phyloP scores from a whole-genome alignment of 441 rosid species.

The Arabidopsis hybrid region DNA sequence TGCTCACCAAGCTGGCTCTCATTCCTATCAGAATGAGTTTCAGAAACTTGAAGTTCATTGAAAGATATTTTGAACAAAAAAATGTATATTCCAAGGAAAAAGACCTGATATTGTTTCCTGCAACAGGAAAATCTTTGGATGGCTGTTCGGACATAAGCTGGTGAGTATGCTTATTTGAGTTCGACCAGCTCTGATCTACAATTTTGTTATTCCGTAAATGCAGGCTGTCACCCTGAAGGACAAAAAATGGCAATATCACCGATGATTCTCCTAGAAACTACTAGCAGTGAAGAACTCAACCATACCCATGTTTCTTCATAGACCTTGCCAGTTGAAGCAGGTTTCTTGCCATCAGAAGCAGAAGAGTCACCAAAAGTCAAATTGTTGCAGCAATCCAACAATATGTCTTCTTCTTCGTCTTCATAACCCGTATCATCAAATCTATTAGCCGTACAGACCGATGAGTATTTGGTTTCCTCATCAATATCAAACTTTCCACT shows the following conservation, averaged over 20 bases:
- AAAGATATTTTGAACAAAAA: not conserved
- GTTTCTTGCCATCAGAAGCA: constrained; percentile 52
- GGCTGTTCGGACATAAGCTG: constrained; percentile 54
- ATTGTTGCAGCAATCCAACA: constrained; percentile 64
- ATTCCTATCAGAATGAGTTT: constrained; percentile 20
- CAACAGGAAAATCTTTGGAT: constrained; percentile 47
- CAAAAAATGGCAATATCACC: constrained; percentile 38
- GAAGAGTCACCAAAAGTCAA: constrained; percentile 79
- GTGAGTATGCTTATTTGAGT: constrained; percentile 53
- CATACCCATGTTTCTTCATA: constrained; percentile 51
- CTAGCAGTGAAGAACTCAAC: constrained; percentile 63
- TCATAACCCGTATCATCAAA: constrained; percentile 77
- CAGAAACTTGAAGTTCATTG: not conserved
- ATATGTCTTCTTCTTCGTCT: constrained; percentile 83
- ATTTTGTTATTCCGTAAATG: constrained; percentile 50
- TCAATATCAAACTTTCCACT: constrained; percentile 70
- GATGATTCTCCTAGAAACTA: constrained; percentile 41
- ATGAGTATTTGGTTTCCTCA: constrained; percentile 89
- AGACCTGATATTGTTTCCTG: constrained; percentile 66
- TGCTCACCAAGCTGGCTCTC: constrained; percentile 36
- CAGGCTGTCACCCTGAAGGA: constrained; percentile 68
- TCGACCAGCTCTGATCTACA: constrained; percentile 49
- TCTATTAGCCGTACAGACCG: constrained; percentile 63
- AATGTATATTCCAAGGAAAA: constrained; percentile 1
- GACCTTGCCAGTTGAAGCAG: constrained; percentile 51